Conservation (phyloP, 2,329 filamentous ascomycete genomes). For the Neopestalotiopsis rosae region DNA sequence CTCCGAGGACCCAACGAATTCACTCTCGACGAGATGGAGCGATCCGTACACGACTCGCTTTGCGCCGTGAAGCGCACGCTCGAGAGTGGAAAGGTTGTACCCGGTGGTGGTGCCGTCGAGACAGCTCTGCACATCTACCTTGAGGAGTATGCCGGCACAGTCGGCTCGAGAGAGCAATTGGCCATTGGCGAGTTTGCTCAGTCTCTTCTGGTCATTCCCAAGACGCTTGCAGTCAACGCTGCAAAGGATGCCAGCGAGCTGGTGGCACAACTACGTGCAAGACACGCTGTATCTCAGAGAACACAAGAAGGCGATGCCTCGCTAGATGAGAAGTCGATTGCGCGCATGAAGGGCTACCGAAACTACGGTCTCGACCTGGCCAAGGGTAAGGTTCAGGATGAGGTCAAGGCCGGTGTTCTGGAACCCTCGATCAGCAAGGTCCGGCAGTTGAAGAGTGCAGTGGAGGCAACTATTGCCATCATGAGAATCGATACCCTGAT, state of each 20-base stretch:
- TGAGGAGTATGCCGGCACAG: conserved; percentile 97
- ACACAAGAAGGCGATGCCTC: conserved; percentile 83
- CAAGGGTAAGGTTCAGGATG: conserved; percentile 89
- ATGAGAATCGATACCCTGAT: conserved; percentile 99
- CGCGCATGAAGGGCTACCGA: conserved; percentile 96
- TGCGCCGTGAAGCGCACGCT: conserved; percentile 97
- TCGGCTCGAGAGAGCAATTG: conserved; percentile 95
- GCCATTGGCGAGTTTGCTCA: conserved; percentile 98
- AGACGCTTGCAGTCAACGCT: conserved; percentile 95
- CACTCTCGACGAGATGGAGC: conserved; percentile 98
- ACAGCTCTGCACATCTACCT: conserved; percentile 99
- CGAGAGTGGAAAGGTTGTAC: conserved; percentile 95
- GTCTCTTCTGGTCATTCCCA: conserved; percentile 90
- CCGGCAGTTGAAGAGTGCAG: conserved; percentile 96
- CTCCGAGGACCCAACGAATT: conserved; percentile 96
- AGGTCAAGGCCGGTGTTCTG: conserved; percentile 91
- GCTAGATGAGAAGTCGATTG: conserved; percentile 87
- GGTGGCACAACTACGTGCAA: conserved; percentile 90
- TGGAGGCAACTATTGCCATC: conserved; percentile 97
- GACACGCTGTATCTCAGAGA: conserved; percentile 92
- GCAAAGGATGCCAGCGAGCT: conserved; percentile 96
- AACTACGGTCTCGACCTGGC: conserved; percentile 95
- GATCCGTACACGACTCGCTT: conserved; percentile 94
- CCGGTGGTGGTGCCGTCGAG: conserved; percentile 94
- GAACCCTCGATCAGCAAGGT: conserved; percentile 99